Base-by-base conservation (phyloP, 2,329 filamentous ascomycete genomes). In the Curvularia sp. region DNA sequence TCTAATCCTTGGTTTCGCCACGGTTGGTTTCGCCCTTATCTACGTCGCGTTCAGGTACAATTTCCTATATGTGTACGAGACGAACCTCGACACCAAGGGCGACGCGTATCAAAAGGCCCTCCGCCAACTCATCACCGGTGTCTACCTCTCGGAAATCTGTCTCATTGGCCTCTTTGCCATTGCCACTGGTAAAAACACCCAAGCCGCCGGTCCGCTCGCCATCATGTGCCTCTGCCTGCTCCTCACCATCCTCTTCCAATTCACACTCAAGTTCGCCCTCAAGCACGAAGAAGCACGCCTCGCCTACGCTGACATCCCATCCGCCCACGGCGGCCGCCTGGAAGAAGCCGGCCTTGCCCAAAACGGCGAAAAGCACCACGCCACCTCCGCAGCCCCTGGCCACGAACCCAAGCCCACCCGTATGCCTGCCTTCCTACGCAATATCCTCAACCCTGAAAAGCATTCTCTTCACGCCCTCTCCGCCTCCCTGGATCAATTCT, bases 11-110 rank as follows among this genome's bases (percentile, higher is more conserved):
- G 79, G 79, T 38, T 83, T 83, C 61, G 77, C 79, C 5, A 74
- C 74, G 6, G 66, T 82, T 13, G 80, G 81, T 15, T 70, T 83
- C 28, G 67, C 65, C 31, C 72, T 83, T 7, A 76, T 81, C 59
- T 83, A 82, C 68, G 60, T 82, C 42, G 80, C 77, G 51, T 83
- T 80, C 69, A 77, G 80, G 18, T 83, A 83, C 74, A 82, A 81
- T 58, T 74, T 82, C 62, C 75, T 83, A 10, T 83, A 81, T 64
- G 79, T 81, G 12, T 80, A 80, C 66, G 79, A 79, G 58, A 79
- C 79, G 56, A 64, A 75, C 39, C 75, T 81, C 52, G 81, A 83
- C 59, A 83, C 81, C 28, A 78, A 79, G 61, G 81, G 81, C 41
- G 75, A 75, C 15, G 76, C 77, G 2, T 83, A 83, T 65, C 75